Evolutionary conservation across 768 basidiomycete genomes (phyloP), one percentile per base, ranked within the genome.

Genomic region (Lentinus tigrinus): DNA sequence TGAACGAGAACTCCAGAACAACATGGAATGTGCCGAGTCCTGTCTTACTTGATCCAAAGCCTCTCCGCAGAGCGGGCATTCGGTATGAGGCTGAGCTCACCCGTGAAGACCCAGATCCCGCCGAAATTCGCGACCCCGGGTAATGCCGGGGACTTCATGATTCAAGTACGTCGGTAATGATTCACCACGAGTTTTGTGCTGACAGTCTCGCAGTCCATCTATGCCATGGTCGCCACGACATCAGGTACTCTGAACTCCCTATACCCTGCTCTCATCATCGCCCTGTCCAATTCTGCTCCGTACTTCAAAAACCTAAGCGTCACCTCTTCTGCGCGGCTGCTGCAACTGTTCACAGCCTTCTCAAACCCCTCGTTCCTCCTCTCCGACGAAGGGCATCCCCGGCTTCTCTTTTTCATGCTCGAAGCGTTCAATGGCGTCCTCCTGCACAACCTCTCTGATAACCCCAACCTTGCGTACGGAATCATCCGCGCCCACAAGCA

Each of bases 311-410:
- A 89, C 62, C 77, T 97, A 21, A 86, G 87, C 39, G 83, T 94
- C 47, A 85, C 87, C 31, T 85, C 93, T 13, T 89, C 94, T 3
- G 89, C 91, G 5, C 82, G 91, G 17, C 79, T 99, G 7, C 70
- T 95, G 36, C 94, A 97, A 71, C 81, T 98, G 6, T 93, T 97
- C 74, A 87, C 83, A 27, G 93, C 96, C 0, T 96, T 99, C 69
- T 88, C 93, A 5, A 92, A 88, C 58, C 92, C 97, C 0, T 75
- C 85, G 2, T 98, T 98, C 72, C 75, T 98, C 34, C 74, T 99
- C 19, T 87, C 91, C 3, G 97, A 98, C 61, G 97, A 98, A 72
- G 93, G 95, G 7, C 94, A 98, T 68, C 97, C 97, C 1, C 77
- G 97, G 60, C 74, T 98, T 28, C 80, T 98, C 31, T 98, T 91